These are phyloP conservation scores for Sphagnurus paluster DNA, from an alignment of 1,284 basidiomycete species.

Conservation along the genomic window DNA sequence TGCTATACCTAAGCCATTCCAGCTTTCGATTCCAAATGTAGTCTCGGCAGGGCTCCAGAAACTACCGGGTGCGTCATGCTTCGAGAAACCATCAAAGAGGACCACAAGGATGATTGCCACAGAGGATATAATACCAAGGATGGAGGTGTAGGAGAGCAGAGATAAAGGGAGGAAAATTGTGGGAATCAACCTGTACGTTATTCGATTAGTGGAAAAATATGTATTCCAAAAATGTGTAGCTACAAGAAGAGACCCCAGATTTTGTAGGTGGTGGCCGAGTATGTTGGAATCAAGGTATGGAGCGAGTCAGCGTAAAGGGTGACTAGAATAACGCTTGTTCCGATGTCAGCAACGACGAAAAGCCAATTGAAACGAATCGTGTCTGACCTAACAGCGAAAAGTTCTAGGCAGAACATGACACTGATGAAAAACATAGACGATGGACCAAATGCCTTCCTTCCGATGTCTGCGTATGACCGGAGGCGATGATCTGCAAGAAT, in stretches of 20 bases:
- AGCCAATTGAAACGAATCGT: conserved; percentile 12
- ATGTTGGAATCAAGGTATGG: conserved; percentile 65
- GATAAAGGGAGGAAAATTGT: conserved; percentile 84
- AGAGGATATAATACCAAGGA: conserved; percentile 82
- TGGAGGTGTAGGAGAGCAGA: conserved; percentile 82
- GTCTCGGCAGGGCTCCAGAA: conserved; percentile 78
- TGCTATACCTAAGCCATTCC: conserved; percentile 67
- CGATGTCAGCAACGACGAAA: not conserved
- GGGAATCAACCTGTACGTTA: conserved; percentile 63
- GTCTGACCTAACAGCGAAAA: conserved; percentile 75
- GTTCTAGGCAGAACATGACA: conserved; percentile 79
- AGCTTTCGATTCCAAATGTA: conserved; percentile 54
- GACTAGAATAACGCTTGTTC: conserved; percentile 71
- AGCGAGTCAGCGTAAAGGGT: conserved; percentile 88
- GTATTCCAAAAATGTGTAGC: conserved; percentile 23
- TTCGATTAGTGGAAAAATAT: conserved; percentile 2
- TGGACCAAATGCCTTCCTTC: conserved; percentile 82
- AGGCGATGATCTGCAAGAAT: conserved; percentile 72
- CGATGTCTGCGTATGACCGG: conserved; percentile 87
- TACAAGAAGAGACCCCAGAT: conserved; percentile 73
- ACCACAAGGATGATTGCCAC: conserved; percentile 79
- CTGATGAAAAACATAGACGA: conserved; percentile 70
- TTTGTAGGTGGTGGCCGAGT: conserved; percentile 77
- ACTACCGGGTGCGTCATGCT: conserved; percentile 80
- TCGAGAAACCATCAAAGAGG: conserved; percentile 82